Evolutionary conservation across 2,329 filamentous ascomycete species (phyloP), one percentile per base, ranked within the genome.

Genomic region (Talaromyces sp.): DNA sequence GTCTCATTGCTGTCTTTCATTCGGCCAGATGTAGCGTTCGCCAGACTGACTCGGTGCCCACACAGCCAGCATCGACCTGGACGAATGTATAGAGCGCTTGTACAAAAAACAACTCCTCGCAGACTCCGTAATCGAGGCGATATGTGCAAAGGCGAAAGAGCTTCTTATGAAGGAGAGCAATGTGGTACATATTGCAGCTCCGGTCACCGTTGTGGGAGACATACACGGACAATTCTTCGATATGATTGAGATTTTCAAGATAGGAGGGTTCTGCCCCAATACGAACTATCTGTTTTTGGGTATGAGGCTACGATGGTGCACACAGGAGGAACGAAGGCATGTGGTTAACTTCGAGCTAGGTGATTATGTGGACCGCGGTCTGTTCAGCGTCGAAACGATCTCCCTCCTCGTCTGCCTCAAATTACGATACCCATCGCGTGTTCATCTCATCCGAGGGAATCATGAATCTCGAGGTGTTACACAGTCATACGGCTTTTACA

Each of bases 131-230:
- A 93, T 99, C 78, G 95, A 99, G 81, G 95, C 95, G 72, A 93
- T 99, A 86, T 99, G 95, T 81, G 93, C 95, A 77, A 99, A 99
- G 78, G 95, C 96, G 23, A 99, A 99, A 76, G 95, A 99, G 82
- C 84, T 99, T 70, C 85, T 99, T 69, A 99, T 99, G 95, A 93
- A 96, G 75, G 95, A 99, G 86, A 98, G 93, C 85, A 99, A 99
- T 79, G 95, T 99, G 66, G 95, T 99, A 65, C 95, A 99, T 77
- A 96, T 99, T 66, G 87, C 88, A 70, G 93, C 95, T 35, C 95
- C 95, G 1, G 92, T 99, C 64, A 99, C 95, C 16, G 95, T 99
- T 9, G 95, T 99, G 42, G 95, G 95, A 68, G 95, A 99, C 76
- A 99, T 99, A 69, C 95, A 99, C 77, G 95, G 95, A 64, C 95